Percentiles rank a stretch among this genome's conserved stretches.
Conservation (phyloP, 1,284 basidiomycete genomes). For the Sphaerobolus stellatus region DNA sequence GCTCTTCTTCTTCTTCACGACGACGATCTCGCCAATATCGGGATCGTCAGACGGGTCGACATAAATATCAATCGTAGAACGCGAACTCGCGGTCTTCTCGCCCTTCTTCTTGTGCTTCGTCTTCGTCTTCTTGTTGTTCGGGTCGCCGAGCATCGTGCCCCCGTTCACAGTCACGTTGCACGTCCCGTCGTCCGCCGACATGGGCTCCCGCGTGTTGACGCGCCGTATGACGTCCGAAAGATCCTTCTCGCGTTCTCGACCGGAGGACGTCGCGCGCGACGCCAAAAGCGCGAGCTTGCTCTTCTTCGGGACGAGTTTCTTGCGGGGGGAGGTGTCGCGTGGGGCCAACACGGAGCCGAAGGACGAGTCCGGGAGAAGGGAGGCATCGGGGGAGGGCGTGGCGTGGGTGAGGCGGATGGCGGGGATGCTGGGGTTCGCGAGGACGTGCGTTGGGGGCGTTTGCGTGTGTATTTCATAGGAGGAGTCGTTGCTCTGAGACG, state of each 20-base stretch:
- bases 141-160: not conserved
- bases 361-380: slow-evolving; percentile 31
- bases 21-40: slow-evolving; percentile 64
- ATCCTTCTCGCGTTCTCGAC: slow-evolving; percentile 46
- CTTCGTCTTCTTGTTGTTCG: not conserved
- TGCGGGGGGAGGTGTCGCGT: slow-evolving; percentile 32
- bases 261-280: slow-evolving; percentile 30
- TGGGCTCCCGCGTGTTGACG: slow-evolving; percentile 35
- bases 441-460: slow-evolving; percentile 25
- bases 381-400: slow-evolving; percentile 51
- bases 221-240: slow-evolving; percentile 62
- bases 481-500: slow-evolving; percentile 27
- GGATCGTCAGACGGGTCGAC: slow-evolving; percentile 65
- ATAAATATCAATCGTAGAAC: slow-evolving; percentile 59
- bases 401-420: slow-evolving; percentile 69
- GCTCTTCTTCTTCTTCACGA: slow-evolving; percentile 79
- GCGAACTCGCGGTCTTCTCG: slow-evolving; percentile 13
- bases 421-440: slow-evolving; percentile 40
- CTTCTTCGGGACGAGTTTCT: slow-evolving; percentile 72
- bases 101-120: slow-evolving; percentile 3
- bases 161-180: slow-evolving; percentile 14
- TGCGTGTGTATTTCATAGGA: slow-evolving; percentile 27
- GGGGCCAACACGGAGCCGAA: slow-evolving; percentile 33
- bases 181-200: slow-evolving; percentile 1
- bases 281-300: slow-evolving; percentile 59